These are phyloP conservation scores for Fusarium domesticum DNA, from an alignment of 2,329 filamentous ascomycete species.

Conservation along the genomic window DNA sequence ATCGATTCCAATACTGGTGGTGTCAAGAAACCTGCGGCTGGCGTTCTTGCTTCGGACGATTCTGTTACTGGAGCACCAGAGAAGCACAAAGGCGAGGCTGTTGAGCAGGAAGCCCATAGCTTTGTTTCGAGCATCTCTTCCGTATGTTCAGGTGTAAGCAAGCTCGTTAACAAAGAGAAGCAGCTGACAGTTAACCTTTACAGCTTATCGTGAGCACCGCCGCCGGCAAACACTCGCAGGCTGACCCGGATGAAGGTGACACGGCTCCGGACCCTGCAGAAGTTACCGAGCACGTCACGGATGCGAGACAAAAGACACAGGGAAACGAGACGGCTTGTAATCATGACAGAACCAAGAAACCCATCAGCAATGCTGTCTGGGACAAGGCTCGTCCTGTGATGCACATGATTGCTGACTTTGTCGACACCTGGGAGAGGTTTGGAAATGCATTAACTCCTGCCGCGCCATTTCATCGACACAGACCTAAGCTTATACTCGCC, in stretches of 20 bases:
- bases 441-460: conserved; percentile 60
- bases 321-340: conserved; percentile 44
- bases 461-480: conserved; percentile 55
- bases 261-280: conserved; percentile 51
- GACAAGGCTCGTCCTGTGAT: conserved; percentile 71
- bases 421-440: conserved; percentile 52
- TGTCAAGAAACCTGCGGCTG: conserved; percentile 72
- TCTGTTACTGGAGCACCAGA: conserved; percentile 79
- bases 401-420: conserved; percentile 48
- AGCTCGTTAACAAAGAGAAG: background rate
- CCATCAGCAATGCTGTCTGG: conserved; percentile 75
- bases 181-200: conserved; percentile 22
- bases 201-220: conserved; percentile 70
- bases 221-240: conserved; percentile 71
- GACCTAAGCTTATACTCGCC: conserved; percentile 54
- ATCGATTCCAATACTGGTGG: conserved; percentile 69
- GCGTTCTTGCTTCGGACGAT: conserved; percentile 71
- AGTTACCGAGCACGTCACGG: conserved; percentile 36
- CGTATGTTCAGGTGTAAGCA: conserved; percentile 35
- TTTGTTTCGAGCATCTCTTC: conserved; percentile 66
- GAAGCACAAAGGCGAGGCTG: conserved; percentile 77
- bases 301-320: conserved; percentile 40
- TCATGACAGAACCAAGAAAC: conserved; percentile 74
- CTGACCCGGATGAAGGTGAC: conserved; percentile 53
- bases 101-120: conserved; percentile 79